Base-by-base conservation (phyloP, 805 yeast species). In the Spencermartinsiella europaea region DNA sequence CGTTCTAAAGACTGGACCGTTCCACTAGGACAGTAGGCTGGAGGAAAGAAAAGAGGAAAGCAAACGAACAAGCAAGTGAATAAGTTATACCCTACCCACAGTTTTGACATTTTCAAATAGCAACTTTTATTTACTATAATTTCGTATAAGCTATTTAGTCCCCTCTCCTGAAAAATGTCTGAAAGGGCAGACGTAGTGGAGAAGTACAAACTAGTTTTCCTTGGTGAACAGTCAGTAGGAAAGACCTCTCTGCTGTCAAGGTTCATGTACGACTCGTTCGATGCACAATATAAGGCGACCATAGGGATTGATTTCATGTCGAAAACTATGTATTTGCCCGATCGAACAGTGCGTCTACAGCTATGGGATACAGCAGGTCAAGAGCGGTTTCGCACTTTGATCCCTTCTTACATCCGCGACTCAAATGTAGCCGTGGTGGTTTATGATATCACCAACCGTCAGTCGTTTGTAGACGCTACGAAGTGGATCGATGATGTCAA, bases 291-390 rank as follows among this genome's bases (percentile, higher is more conserved):
- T 52, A 67, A 79, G 69, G 98, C 99, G 15, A 91, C 99, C 0
- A 89, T 93, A 45, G 99, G 99, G 21, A 93, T 93, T 52, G 98
- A 93, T 64, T 93, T 93, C 62, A 76, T 93, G 55, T 85, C 95
- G 34, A 91, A 86, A 63, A 89, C 96, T 3, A 87, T 88, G 95
- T 93, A 93, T 65, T 72, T 93, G 42, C 96, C 95, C 56, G 98
- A 93, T 66, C 89, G 91, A 56, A 93, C 99, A 2, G 86, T 93
- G 35, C 76, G 99, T 59, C 74, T 93, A 52, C 99, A 93, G 69
- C 71, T 93, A 48, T 93, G 99, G 98, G 98, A 90, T 64, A 90
- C 98, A 3, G 96, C 96, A 1, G 96, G 98, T 14, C 98, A 90
- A 68, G 99, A 93, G 66, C 72, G 99, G 57, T 93, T 93, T 72